phyloP scores from a whole-genome alignment of 805 yeast genomes.

The Kodamaea leandrae region DNA sequence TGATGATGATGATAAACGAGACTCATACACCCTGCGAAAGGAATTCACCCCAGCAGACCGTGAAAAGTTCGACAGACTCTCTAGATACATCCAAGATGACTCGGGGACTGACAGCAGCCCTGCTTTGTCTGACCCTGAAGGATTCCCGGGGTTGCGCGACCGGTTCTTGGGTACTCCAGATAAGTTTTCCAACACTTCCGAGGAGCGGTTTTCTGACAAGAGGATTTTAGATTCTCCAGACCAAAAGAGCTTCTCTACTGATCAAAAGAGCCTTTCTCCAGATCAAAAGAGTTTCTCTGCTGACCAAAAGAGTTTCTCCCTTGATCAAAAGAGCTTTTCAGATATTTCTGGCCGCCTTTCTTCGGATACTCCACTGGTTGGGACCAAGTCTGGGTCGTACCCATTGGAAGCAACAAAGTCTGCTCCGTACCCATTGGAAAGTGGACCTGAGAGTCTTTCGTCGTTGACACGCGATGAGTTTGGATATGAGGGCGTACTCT shows the following conservation, averaged over 20 bases:
- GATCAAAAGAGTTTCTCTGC: too few relatives aligned
- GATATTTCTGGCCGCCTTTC: too few relatives aligned
- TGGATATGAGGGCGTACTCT: slow-evolving; percentile 6
- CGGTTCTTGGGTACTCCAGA: background rate
- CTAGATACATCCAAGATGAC: background rate
- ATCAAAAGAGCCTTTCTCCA: too few relatives aligned
- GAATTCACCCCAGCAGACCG: background rate
- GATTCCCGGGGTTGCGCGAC: background rate
- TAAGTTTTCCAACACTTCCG: background rate
- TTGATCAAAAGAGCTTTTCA: too few relatives aligned
- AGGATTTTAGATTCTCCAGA: background rate
- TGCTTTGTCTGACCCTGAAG: slow-evolving; percentile 7
- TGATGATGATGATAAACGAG: background rate
- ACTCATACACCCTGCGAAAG: background rate
- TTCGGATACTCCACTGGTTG: too few relatives aligned
- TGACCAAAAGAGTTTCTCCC: too few relatives aligned
- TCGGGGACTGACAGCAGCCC: too few relatives aligned
- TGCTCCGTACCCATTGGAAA: background rate
- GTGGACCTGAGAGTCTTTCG: background rate
- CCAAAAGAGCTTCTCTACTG: background rate
- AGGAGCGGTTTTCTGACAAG: background rate
- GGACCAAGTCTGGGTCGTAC: too few relatives aligned
- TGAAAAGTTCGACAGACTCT: background rate
- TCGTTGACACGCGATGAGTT: background rate
- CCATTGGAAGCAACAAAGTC: too few relatives aligned